These are phyloP conservation scores for Colletotrichum sp. DNA, from an alignment of 2,329 filamentous ascomycete genomes.

Conservation along the genomic window DNA sequence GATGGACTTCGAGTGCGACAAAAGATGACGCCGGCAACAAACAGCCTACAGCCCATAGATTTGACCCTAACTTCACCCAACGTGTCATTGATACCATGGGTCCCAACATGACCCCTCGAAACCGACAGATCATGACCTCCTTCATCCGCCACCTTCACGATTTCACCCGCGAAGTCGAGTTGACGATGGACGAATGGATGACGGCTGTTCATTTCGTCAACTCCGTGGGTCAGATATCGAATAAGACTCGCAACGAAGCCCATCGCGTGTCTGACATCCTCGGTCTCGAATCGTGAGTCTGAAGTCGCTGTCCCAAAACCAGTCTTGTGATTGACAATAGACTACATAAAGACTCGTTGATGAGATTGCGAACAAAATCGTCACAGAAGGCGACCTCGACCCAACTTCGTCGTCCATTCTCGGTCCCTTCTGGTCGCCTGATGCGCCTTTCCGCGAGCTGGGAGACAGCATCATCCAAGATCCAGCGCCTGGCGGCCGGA, in stretches of 20 bases:
- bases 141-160: neutral
- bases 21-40: neutral
- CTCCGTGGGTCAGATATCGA: neutral
- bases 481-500: neutral
- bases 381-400: neutral
- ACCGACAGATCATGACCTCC: neutral
- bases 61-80: neutral
- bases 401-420: neutral
- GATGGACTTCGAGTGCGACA: neutral
- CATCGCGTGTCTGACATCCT: neutral
- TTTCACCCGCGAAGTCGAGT: neutral
- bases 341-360: neutral
- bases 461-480: neutral
- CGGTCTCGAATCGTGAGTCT: neutral
- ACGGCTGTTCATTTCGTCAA: neutral
- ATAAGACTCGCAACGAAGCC: neutral
- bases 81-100: neutral
- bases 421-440: neutral
- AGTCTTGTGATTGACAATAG: neutral
- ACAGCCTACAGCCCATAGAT: neutral
- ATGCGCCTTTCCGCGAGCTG: neutral
- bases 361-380: neutral
- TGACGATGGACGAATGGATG: neutral
- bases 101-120: neutral
- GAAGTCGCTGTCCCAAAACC: neutral